Conservation (phyloP, 1,284 basidiomycete species). For the Amylostereum areolatum region DNA sequence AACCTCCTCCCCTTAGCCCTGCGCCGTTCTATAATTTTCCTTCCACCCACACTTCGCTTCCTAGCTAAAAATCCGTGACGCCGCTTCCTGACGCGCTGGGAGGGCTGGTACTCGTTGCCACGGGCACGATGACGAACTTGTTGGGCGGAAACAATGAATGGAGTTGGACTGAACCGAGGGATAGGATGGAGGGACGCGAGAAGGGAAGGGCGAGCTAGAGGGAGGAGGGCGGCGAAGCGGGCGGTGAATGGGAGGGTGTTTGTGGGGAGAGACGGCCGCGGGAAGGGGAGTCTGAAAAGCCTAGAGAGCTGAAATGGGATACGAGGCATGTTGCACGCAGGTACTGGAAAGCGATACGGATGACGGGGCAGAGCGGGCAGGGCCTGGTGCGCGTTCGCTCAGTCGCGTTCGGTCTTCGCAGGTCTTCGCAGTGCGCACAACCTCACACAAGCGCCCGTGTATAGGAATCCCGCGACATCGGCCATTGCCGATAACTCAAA, state of each 20-base stretch:
- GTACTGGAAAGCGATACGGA: not conserved
- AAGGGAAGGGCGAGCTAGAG: not conserved
- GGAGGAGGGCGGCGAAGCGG: conserved; percentile 1
- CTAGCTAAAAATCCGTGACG: conserved; percentile 83
- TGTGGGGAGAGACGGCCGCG: not conserved
- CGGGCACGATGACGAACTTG: conserved; percentile 45
- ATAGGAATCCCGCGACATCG: not conserved
- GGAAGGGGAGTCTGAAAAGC: not conserved
- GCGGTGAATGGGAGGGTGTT: not conserved
- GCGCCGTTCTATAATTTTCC: conserved; percentile 44
- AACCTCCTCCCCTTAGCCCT: conserved; percentile 32
- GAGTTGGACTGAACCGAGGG: not conserved
- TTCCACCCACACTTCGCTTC: conserved; percentile 55
- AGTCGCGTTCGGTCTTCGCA: not conserved
- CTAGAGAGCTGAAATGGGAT: conserved; percentile 1
- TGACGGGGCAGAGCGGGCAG: not conserved
- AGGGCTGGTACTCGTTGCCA: conserved; percentile 84
- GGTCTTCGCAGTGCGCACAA: not conserved
- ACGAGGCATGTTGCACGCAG: conserved; percentile 8
- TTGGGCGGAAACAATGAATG: conserved; percentile 12
- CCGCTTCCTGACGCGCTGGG: conserved; percentile 82
- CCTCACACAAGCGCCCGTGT: not conserved
- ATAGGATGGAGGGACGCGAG: not conserved
- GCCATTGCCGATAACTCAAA: conserved; percentile 12
- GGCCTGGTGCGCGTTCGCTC: not conserved